Conservation (phyloP, 78 protist genomes). For the Dictyostelium capitatum region DNA sequence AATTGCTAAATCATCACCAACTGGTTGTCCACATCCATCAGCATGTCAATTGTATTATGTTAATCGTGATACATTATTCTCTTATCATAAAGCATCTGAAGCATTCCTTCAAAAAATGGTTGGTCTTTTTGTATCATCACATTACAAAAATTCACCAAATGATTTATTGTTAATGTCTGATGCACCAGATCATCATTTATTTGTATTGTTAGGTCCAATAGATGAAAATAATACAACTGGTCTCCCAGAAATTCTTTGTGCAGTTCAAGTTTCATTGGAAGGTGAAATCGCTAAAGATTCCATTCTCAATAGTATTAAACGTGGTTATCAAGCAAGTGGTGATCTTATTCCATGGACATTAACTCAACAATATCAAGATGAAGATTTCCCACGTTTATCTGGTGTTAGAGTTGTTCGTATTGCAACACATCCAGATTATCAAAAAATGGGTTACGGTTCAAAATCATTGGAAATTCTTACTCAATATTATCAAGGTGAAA, state of each 20-base stretch:
- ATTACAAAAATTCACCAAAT: constrained; percentile 99
- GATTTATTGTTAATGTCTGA: constrained; percentile 99
- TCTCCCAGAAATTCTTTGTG: constrained; percentile 97
- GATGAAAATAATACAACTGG: constrained; percentile 21
- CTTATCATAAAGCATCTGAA: constrained; percentile 97
- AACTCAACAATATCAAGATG: constrained; percentile 95
- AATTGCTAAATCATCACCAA: neutral
- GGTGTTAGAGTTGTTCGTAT: constrained; percentile 99
- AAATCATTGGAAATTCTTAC: constrained; percentile 93
- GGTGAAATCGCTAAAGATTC: constrained; percentile 93
- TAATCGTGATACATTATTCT: constrained; percentile 98
- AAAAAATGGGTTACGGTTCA: constrained; percentile 97
- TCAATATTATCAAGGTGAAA: constrained; percentile 92
- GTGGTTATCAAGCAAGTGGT: constrained; percentile 94
- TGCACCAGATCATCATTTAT: constrained; percentile 99
- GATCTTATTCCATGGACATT: constrained; percentile 99
- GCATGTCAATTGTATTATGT: constrained; percentile 97
- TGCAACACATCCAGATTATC: constrained; percentile 97
- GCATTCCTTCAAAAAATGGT: constrained; percentile 96
- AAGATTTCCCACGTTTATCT: constrained; percentile 94
- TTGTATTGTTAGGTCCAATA: constrained; percentile 96
- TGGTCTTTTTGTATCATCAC: constrained; percentile 97
- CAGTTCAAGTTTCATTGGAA: constrained; percentile 96
- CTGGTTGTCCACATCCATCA: constrained; percentile 93
- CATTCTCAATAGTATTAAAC: constrained; percentile 62